A percentile compares a stretch with the other conserved stretches of the same genome.
Evolutionary conservation across 495 filamentous ascomycete species (phyloP).

Genomic region (Ascodesmis nigricans): DNA sequence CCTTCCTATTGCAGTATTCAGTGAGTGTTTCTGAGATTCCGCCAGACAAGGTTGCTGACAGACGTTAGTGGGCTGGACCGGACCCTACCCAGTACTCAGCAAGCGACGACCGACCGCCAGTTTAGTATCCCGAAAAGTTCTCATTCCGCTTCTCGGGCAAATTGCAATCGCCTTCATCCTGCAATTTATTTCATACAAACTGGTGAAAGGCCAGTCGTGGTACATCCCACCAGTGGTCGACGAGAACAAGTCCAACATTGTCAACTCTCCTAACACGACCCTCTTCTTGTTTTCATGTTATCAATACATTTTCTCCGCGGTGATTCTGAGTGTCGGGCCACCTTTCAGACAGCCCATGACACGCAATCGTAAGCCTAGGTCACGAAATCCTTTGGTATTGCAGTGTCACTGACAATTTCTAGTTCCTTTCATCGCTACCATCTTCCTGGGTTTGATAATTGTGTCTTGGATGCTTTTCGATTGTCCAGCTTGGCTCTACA

Average conservation of each 20-base stretch:
- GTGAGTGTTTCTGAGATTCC: constrained; percentile 27
- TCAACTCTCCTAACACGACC: constrained; percentile 78
- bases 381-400: not conserved
- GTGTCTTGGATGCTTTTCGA: constrained; percentile 55
- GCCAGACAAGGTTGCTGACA: constrained; percentile 10
- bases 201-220: constrained; percentile 60
- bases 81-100: constrained; percentile 53
- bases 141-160: constrained; percentile 75
- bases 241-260: constrained; percentile 53
- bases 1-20: constrained; percentile 89
- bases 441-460: constrained; percentile 41
- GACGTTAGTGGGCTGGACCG: constrained; percentile 71
- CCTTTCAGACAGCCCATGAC: constrained; percentile 70
- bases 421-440: constrained; percentile 26
- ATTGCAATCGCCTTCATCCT: constrained; percentile 60
- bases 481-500: constrained; percentile 34
- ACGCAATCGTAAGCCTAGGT: constrained; percentile 30
- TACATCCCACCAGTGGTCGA: constrained; percentile 59
- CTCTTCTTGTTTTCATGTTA: constrained; percentile 80
- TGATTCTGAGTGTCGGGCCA: constrained; percentile 70
- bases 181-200: constrained; percentile 49
- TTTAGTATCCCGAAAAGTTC: constrained; percentile 79
- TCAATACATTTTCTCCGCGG: constrained; percentile 75
- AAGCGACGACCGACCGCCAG: constrained; percentile 77
- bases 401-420: not conserved